A percentile compares a stretch with the other conserved stretches of the same genome.
Conservation (phyloP, 495 filamentous ascomycete species). For the Podospora sp. region DNA sequence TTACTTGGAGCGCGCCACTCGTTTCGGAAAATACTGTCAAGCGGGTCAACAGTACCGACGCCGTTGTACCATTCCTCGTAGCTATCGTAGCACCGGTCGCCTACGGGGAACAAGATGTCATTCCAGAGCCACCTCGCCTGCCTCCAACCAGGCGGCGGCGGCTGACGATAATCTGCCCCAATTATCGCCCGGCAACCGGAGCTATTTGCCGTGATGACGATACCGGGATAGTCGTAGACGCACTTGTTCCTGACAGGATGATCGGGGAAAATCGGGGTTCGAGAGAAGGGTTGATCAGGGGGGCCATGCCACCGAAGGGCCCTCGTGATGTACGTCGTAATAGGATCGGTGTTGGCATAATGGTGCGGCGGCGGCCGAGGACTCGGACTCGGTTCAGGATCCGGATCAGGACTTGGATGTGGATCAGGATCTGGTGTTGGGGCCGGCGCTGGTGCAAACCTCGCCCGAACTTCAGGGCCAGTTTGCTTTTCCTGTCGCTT, state of each 20-base stretch:
- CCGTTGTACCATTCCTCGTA: conserved; percentile 17
- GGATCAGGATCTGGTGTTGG: neutral
- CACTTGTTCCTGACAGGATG: neutral
- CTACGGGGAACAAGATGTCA: conserved; percentile 10
- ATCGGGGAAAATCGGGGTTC: neutral
- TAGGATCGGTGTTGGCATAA: conserved; percentile 12
- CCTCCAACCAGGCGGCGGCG: conserved; percentile 12
- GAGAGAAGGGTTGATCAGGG: neutral
- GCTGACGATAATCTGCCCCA: neutral
- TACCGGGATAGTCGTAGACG: conserved; percentile 5
- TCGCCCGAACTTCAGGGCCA: neutral
- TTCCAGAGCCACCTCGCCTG: conserved; percentile 6
- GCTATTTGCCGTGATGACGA: conserved; percentile 10
- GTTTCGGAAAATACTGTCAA: neutral
- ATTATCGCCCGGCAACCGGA: conserved; percentile 6
- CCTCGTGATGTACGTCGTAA: conserved; percentile 10
- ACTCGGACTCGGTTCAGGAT: neutral
- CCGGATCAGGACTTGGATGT: neutral
- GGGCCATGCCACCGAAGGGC: conserved; percentile 6
- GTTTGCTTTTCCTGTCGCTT: neutral
- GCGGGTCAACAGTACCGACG: neutral
- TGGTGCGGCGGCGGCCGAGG: conserved; percentile 6
- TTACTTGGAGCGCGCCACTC: neutral
- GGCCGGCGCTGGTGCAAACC: neutral
- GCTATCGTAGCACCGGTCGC: neutral